Evolutionary conservation across 2,329 filamentous ascomycete genomes (phyloP).

Genomic region (Curvularia sp.): DNA sequence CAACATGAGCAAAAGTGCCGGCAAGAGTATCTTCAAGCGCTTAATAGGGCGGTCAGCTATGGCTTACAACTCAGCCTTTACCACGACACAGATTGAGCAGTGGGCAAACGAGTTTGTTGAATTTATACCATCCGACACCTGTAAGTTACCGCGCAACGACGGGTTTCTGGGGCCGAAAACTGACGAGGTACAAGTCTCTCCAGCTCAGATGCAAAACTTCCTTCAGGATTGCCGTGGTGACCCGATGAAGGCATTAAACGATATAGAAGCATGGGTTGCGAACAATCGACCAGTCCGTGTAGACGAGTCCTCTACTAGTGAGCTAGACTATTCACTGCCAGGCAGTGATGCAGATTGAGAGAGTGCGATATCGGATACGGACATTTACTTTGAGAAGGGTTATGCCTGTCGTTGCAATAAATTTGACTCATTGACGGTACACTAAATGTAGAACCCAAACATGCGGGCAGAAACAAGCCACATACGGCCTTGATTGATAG

Average conservation of each 20-base stretch:
- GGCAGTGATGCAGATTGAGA: background rate
- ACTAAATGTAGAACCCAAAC: background rate
- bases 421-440: background rate
- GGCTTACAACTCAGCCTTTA: slow-evolving; percentile 27
- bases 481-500: background rate
- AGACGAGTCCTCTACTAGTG: background rate
- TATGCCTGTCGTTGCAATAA: too few species aligned
- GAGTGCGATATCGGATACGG: background rate
- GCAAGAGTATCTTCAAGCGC: slow-evolving; percentile 41
- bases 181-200: slow-evolving; percentile 23
- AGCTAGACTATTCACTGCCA: background rate
- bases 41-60: slow-evolving; percentile 38
- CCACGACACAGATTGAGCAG: slow-evolving; percentile 29
- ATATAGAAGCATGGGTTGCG: slow-evolving; percentile 32
- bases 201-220: slow-evolving; percentile 45
- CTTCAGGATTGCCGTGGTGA: slow-evolving; percentile 40
- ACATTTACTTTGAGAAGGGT: too few species aligned
- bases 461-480: background rate
- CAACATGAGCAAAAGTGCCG: slow-evolving; percentile 31
- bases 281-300: slow-evolving; percentile 12
- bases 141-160: background rate
- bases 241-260: slow-evolving; percentile 28
- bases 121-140: slow-evolving; percentile 36
- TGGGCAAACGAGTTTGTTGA: slow-evolving; percentile 37
- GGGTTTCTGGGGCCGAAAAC: background rate